Evolutionary conservation across 2,329 filamentous ascomycete genomes (phyloP).

Genomic region (Venturia oleaginea): DNA sequence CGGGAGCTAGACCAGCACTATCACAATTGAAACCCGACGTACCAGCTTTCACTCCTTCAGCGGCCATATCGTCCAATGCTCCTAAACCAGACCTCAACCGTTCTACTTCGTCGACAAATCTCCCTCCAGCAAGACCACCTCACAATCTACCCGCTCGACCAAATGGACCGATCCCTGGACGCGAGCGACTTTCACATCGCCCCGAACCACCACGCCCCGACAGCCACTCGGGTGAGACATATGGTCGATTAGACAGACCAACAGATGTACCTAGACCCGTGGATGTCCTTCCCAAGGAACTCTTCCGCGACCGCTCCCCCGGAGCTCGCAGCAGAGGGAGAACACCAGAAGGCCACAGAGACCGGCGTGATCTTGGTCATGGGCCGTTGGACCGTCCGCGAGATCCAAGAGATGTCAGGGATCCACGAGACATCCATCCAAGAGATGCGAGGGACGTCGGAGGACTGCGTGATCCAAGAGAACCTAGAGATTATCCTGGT

Average conservation of each 20-base stretch:
- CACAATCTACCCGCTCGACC: slow-evolving; percentile 48
- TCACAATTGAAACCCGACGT: background rate
- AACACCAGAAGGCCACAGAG: slow-evolving; percentile 28
- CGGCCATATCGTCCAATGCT: slow-evolving; percentile 15
- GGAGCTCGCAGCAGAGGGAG: slow-evolving; percentile 28
- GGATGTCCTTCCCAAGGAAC: slow-evolving; percentile 16
- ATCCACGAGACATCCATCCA: slow-evolving; percentile 6
- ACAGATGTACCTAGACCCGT: slow-evolving; percentile 24
- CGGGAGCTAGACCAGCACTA: background rate
- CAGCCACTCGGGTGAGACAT: slow-evolving; percentile 26
- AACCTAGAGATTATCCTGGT: slow-evolving; percentile 8
- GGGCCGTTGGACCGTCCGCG: slow-evolving; percentile 21
- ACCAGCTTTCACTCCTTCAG: slow-evolving; percentile 4
- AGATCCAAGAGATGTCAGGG: slow-evolving; percentile 27
- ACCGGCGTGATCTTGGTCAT: slow-evolving; percentile 27
- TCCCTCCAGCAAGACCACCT: slow-evolving; percentile 22
- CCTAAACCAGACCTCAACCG: slow-evolving; percentile 23
- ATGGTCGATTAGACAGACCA: slow-evolving; percentile 36
- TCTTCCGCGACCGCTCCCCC: slow-evolving; percentile 32
- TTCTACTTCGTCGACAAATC: slow-evolving; percentile 20
- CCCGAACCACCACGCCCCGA: slow-evolving; percentile 19
- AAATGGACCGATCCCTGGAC: slow-evolving; percentile 44
- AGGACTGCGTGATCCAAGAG: slow-evolving; percentile 28
- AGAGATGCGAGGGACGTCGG: slow-evolving; percentile 23
- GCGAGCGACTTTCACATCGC: slow-evolving; percentile 25